phyloP scores from a whole-genome alignment of 2,329 filamentous ascomycete genomes.

The Aspergillus pseudonomiae region DNA sequence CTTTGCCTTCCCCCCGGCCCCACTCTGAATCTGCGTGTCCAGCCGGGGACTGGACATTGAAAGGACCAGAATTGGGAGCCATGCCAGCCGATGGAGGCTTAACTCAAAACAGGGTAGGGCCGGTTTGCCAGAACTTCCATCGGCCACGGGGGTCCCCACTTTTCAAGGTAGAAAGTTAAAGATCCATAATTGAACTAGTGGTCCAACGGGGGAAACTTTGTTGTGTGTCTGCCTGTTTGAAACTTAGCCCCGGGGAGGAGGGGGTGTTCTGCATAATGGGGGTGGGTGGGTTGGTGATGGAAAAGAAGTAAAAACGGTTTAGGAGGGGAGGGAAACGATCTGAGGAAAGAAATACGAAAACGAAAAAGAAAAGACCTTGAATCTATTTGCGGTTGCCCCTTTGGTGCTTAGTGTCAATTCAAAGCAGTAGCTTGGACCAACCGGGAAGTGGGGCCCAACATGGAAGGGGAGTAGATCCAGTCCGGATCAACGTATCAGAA shows the following conservation, averaged over 20 bases:
- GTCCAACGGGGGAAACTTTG: constrained; percentile 5
- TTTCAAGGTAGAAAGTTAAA: constrained; percentile 5
- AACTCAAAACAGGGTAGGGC: constrained; percentile 11
- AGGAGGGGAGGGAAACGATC: too few relatives aligned
- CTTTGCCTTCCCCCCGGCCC: not conserved
- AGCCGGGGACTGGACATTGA: constrained; percentile 8
- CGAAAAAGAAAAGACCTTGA: too few relatives aligned
- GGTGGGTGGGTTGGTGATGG: too few relatives aligned
- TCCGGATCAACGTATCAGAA: too few relatives aligned
- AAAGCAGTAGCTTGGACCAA: too few relatives aligned
- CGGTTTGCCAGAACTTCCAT: constrained; percentile 11
- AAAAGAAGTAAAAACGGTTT: too few relatives aligned
- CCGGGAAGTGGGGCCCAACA: too few relatives aligned
- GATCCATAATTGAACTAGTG: constrained; percentile 5
- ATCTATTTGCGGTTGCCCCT: too few relatives aligned
- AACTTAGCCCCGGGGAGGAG: constrained; percentile 3
- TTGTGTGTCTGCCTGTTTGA: constrained; percentile 7
- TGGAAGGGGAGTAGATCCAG: too few relatives aligned
- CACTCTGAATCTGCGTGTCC: constrained; percentile 1
- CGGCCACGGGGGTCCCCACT: constrained; percentile 10
- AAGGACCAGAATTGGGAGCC: constrained; percentile 9
- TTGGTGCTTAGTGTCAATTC: too few relatives aligned
- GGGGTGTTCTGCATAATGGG: too few relatives aligned
- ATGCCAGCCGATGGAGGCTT: constrained; percentile 9
- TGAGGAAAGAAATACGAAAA: too few relatives aligned